Base-by-base conservation (phyloP, 2,329 filamentous ascomycete species). In the Apiospora koreana region DNA sequence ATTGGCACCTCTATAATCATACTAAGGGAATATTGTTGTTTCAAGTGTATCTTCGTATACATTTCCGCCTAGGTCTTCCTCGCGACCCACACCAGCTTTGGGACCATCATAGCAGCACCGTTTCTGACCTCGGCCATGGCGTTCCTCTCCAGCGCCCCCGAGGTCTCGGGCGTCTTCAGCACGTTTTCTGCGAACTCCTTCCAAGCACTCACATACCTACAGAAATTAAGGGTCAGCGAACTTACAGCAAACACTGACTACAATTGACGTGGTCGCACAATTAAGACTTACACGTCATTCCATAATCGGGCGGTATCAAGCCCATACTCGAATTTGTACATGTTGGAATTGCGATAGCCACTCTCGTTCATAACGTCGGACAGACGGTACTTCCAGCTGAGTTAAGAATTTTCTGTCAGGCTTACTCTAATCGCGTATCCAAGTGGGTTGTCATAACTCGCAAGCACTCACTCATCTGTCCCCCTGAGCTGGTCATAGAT, bases 311-410 rank as follows among this genome's bases (percentile, higher is more conserved):
- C 70, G 12, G 62, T 70, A 3, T 58, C 68, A 6, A 72, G 46
- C 0, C 68, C 68, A 23, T 70, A 69, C 28, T 71, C 65, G 31
- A 71, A 73, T 2, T 48, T 71, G 43, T 73, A 69, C 2, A 72
- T 45, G 18, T 16, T 18, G 3, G 64, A 45, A 21, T 35, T 45
- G 2, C 45, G 43, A n/a, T 71, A 73, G 8, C 67, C 69, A 66
- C 58, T 69, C 14, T 69, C 14, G 16, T 66, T n/a, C 67, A 73
- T 68, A n/a, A 73, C 67, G 6, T 64, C 6, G 0, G 25, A 64
- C 5, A 73, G 35, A 1, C 68, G 21, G 45, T 72, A 69, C 31
- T 72, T 72, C 71, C 70, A 72, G 16, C 69, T 72, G 67, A 2
- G 21, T n/a, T 8, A 41, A 43, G 1, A 68, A 48, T 23, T 23